Evolutionary conservation across 2,329 filamentous ascomycete genomes (phyloP).

Genomic region (Emergomyces orientalis): DNA sequence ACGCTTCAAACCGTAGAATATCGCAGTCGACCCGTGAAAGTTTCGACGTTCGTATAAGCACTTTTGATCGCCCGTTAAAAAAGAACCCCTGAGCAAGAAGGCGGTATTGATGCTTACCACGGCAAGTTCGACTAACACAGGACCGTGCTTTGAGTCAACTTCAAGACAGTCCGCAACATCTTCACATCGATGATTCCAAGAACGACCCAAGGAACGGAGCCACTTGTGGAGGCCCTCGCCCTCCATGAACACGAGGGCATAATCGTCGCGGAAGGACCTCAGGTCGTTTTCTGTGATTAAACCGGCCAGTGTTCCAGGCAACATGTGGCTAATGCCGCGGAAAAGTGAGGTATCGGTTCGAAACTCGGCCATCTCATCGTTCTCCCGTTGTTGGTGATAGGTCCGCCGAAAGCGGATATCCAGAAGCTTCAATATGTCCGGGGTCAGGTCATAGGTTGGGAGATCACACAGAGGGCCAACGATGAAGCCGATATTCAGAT

Average conservation of each 20-base stretch:
- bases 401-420: neutral
- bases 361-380: neutral
- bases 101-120: neutral
- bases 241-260: neutral
- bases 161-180: neutral
- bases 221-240: neutral
- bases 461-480: neutral
- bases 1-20: neutral
- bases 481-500: constrained; percentile 1
- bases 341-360: neutral
- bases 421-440: neutral
- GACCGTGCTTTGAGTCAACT: neutral
- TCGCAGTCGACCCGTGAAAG: neutral
- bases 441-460: neutral
- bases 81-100: neutral
- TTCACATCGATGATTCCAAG: neutral
- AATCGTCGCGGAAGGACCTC: constrained; percentile 2
- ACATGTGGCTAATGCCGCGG: neutral
- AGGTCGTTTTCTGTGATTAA: constrained; percentile 1
- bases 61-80: neutral
- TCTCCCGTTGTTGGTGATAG: neutral
- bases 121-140: neutral
- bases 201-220: neutral
- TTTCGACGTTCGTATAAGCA: neutral
- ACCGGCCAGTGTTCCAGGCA: neutral